Percentiles rank a stretch among this genome's conserved stretches.
These are phyloP conservation scores for Fusarium sororula DNA, from an alignment of 2,329 filamentous ascomycete species.

Conservation along the genomic window DNA sequence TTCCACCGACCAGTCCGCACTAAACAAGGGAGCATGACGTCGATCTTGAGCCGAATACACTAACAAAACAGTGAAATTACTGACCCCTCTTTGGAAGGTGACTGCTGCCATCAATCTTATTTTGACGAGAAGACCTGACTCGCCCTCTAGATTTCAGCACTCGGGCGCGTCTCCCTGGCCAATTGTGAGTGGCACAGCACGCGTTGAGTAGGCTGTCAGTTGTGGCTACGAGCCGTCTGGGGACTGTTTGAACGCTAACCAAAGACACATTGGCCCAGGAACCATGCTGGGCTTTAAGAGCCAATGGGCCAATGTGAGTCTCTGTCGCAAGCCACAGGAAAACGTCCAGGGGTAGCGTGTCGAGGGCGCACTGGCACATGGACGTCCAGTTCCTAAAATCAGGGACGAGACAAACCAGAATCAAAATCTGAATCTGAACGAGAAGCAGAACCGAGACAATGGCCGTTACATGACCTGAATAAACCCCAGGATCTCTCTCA, in stretches of 20 bases:
- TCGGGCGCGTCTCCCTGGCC: slow-evolving; percentile 13
- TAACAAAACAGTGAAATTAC: slow-evolving; percentile 17
- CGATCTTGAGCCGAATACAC: slow-evolving; percentile 5
- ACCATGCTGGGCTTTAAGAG: slow-evolving; percentile 23
- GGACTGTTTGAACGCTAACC: slow-evolving; percentile 27
- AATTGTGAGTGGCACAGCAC: slow-evolving; percentile 18
- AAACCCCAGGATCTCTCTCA: slow-evolving; percentile 2
- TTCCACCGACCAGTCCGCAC: background rate
- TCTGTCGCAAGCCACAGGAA: slow-evolving; percentile 19
- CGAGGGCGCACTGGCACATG: background rate
- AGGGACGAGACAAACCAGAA: slow-evolving; percentile 10
- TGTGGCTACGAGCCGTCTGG: slow-evolving; percentile 34
- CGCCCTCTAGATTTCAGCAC: slow-evolving; percentile 5
- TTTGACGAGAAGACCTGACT: slow-evolving; percentile 16
- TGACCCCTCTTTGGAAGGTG: slow-evolving; percentile 21
- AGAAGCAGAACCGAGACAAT: slow-evolving; percentile 22
- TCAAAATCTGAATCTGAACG: slow-evolving; percentile 11
- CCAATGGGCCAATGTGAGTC: slow-evolving; percentile 20
- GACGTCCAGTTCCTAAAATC: slow-evolving; percentile 3
- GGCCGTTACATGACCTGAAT: background rate
- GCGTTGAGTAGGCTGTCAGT: slow-evolving; percentile 26
- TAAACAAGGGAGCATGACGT: slow-evolving; percentile 24
- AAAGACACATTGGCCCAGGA: slow-evolving; percentile 38
- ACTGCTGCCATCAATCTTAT: slow-evolving; percentile 25
- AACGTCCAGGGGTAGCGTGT: slow-evolving; percentile 18